Evolutionary conservation across 2,329 filamentous ascomycete genomes (phyloP).

Genomic region (Botryotinia calthae): DNA sequence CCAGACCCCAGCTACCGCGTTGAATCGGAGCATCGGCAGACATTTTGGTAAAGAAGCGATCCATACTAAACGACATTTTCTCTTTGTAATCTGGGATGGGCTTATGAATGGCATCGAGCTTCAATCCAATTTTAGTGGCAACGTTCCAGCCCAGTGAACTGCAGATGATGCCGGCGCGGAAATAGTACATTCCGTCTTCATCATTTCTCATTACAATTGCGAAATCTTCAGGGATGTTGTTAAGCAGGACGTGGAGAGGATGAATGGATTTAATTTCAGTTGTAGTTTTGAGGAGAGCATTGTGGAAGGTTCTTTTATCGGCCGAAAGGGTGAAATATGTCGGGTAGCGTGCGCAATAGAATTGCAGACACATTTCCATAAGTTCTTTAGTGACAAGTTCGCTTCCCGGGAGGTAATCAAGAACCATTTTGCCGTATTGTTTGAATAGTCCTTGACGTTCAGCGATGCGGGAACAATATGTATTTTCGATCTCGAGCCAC

Average conservation of each 20-base stretch:
- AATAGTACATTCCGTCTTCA: constrained; percentile 66
- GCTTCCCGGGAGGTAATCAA: constrained; percentile 68
- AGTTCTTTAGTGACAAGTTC: constrained; percentile 80
- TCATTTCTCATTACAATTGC: constrained; percentile 72
- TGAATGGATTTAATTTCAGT: constrained; percentile 60
- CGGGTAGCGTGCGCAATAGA: constrained; percentile 75
- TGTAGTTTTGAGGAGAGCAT: constrained; percentile 62
- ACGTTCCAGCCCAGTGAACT: constrained; percentile 80
- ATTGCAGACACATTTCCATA: constrained; percentile 83
- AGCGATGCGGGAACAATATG: constrained; percentile 64
- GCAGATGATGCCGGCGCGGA: constrained; percentile 75
- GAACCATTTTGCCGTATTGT: constrained; percentile 60
- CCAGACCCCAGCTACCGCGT: constrained; percentile 79
- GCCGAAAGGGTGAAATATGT: constrained; percentile 63
- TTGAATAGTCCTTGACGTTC: constrained; percentile 65
- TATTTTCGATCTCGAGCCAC: constrained; percentile 84
- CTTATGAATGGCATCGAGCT: constrained; percentile 68
- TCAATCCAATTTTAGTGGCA: constrained; percentile 67
- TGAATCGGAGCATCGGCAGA: constrained; percentile 74
- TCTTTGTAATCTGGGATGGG: constrained; percentile 80
- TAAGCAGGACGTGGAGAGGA: constrained; percentile 67
- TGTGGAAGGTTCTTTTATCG: constrained; percentile 59
- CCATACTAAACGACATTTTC: constrained; percentile 87
- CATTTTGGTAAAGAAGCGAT: constrained; percentile 78
- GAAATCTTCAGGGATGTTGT: constrained; percentile 84